Conservation (phyloP, 2,329 filamentous ascomycete genomes). For the Fusarium sp. region DNA sequence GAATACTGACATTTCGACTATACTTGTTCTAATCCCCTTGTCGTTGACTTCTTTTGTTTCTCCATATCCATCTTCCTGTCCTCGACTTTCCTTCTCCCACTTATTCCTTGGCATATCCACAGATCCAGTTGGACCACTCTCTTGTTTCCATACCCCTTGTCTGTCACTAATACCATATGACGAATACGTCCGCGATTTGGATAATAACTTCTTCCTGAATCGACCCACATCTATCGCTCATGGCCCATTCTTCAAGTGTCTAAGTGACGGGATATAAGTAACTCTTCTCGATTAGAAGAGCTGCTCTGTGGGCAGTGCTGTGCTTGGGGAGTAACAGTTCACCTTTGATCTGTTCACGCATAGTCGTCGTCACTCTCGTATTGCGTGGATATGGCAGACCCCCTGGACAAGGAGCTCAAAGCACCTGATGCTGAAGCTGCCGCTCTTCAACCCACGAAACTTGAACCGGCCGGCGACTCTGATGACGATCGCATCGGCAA, state of each 20-base stretch:
- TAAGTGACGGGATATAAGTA: background rate
- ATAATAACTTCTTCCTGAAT: background rate
- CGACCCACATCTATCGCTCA: background rate
- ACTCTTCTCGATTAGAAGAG: background rate
- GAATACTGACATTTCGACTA: slow-evolving; percentile 24
- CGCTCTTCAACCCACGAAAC: slow-evolving; percentile 42
- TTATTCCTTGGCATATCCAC: slow-evolving; percentile 6
- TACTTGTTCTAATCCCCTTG: slow-evolving; percentile 9
- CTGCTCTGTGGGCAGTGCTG: background rate
- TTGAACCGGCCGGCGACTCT: slow-evolving; percentile 31
- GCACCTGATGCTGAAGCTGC: slow-evolving; percentile 47
- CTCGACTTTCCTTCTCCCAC: background rate
- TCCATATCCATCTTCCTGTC: background rate
- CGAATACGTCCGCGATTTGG: background rate
- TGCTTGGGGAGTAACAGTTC: background rate
- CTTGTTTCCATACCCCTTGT: background rate
- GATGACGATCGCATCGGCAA: slow-evolving; percentile 32
- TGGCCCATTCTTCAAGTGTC: background rate
- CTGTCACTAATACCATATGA: background rate
- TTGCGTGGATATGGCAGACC: slow-evolving; percentile 42
- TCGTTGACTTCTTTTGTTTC: slow-evolving; percentile 16
- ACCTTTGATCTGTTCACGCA: background rate
- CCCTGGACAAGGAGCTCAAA: slow-evolving; percentile 45
- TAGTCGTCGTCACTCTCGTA: slow-evolving; percentile 9
- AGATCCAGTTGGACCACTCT: slow-evolving; percentile 7